A percentile compares a stretch with the other conserved stretches of the same genome.
phyloP scores from a whole-genome alignment of 495 filamentous ascomycete species.

The Penicillium turbatum region DNA sequence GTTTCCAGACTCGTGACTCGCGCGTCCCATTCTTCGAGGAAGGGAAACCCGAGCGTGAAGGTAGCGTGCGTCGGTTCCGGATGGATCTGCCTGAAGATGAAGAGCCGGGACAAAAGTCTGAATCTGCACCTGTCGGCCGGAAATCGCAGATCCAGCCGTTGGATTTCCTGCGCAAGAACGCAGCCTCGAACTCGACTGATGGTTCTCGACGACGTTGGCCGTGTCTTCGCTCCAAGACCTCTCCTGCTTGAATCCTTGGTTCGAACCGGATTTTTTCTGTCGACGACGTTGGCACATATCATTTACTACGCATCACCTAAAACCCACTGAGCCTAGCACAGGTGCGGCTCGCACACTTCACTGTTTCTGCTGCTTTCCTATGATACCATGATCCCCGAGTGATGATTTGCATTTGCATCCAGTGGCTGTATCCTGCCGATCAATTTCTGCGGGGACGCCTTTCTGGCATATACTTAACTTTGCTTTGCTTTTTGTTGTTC shows the following conservation, averaged over 20 bases:
- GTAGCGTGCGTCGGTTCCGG: slow-evolving; percentile 47
- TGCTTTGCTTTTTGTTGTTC: background rate
- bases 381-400: slow-evolving; percentile 11
- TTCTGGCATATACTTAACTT: background rate
- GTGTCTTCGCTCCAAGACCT: slow-evolving; percentile 19
- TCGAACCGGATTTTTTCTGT: background rate
- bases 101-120: background rate
- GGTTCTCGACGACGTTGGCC: slow-evolving; percentile 17
- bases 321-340: background rate
- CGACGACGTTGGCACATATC: too few species aligned
- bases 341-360: background rate
- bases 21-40: slow-evolving; percentile 43
- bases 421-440: background rate
- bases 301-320: background rate
- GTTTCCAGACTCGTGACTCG: slow-evolving; percentile 32
- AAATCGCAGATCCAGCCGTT: slow-evolving; percentile 6
- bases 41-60: slow-evolving; percentile 38
- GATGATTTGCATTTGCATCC: slow-evolving; percentile 10
- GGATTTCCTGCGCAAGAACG: slow-evolving; percentile 4
- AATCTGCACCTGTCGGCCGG: too few species aligned
- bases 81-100: slow-evolving; percentile 44
- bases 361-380: background rate
- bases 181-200: background rate
- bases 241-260: background rate
- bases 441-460: background rate